Evolutionary conservation across 306 rosid genomes (phyloP), one percentile per base, ranked within the genome.

Genomic region (Vigna mungo): DNA sequence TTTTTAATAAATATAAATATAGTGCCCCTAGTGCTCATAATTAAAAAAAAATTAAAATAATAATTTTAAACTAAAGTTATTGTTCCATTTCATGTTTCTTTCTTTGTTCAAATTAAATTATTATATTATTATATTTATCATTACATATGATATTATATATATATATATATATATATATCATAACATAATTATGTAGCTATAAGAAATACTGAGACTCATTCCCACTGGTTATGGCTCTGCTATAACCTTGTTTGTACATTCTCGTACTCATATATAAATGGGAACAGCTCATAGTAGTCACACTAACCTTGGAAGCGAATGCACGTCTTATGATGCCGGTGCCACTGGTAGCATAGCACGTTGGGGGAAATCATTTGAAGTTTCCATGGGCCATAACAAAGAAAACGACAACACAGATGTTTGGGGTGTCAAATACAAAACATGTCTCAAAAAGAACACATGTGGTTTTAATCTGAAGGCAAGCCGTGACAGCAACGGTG

Each of bases 381-480:
- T 72, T 53, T 64, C 43, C 27, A 64, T 80, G 83, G 27, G 79
- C 9, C 43, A 17, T 12, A 27, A 1, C 41, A 72, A 80, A 34
- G 83, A 80, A 54, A 47, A 46, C 1, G 36, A 66, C 11, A 37
- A 72, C 36, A 80, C 79, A 13, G 68, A 80, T 2, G 66, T 30
- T 9, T 80, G 83, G 83, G 52, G 68, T 2, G 83, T 53, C 27
- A 2, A 53, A 30, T 80, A 80, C 79, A 63, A 72, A 43, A 18
- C 56, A 27, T 7, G 58, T 17, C 64, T 41, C 3, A 41, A 53
- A 6, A 43, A 71, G 5, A 39, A 23, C 36, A 7, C 6, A 14
- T 80, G 83, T 43, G 68, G 83, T 6, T 80, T 62, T 54, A n/a
- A 72, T 3, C 74, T 80, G 10, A 53, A 14, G 56, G 83, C 52